Base-by-base conservation (phyloP, 2,329 filamentous ascomycete species). In the Hirsutella thompsonii region DNA sequence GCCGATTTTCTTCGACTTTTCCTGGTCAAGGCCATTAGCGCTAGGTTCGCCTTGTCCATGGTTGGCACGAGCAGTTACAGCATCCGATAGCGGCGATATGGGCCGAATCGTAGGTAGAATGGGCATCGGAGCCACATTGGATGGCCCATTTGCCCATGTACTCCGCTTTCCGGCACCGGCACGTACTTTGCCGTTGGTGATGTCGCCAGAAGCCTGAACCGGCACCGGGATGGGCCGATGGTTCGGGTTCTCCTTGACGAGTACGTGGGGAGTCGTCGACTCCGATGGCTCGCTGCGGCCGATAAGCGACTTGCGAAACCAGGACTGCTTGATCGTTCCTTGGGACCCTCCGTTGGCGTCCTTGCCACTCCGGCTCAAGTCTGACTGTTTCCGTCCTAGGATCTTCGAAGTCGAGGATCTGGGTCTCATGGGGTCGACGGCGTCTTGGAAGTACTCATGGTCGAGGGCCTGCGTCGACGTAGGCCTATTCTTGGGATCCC, bases 271-370 rank as follows among this genome's bases (percentile, higher is more conserved):
- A 3, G 64, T 55, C 8, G 76, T 65, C n/a, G 72, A 69, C 41
- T 84, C 81, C 10, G 76, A 69, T 50, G 71, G 80, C 37, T 86
- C 81, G 36, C 82, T 79, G 44, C 84, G 76, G 43, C 83, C 82
- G 55, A 95, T 93, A 43, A 98, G 72, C 11, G 92, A 96, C 59
- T 94, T 88, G 49, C 92, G 79, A 64, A 98, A 95, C 92, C 92
- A 98, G 0, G 90, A 96, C 20, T 85, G 84, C 66, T 95, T 95
- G 5, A 84, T 76, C 2, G 81, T 74, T 16, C 83, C 71, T 8
- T 83, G 71, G 8, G 81, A 69, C 0, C 71, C 70, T 8, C 53
- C 45, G 18, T 45, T 47, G 14, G 55, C 49, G 37, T 92, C 83
- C 58, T 81, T 84, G 19, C 72, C 70, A 37, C 69, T 69, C 47